These are phyloP conservation scores for Curvularia sp. DNA, from an alignment of 2,329 filamentous ascomycete species.

Conservation along the genomic window DNA sequence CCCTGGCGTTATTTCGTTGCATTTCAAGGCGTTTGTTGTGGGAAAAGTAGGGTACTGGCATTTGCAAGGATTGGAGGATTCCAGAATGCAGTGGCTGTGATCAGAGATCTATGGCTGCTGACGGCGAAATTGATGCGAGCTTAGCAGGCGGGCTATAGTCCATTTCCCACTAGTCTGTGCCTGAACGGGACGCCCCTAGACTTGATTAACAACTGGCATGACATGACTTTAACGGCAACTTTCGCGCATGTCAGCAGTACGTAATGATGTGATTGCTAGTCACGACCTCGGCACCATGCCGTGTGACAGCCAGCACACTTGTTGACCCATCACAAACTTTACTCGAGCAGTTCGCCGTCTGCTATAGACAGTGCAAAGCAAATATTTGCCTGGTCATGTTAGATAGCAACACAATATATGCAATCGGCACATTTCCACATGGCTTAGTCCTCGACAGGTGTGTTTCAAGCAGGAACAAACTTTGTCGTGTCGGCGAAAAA, in stretches of 20 bases:
- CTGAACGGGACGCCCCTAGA: not conserved
- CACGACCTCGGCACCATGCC: not conserved
- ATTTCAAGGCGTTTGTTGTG: slow-evolving; percentile 15
- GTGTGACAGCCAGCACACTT: no score
- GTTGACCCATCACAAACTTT: no score
- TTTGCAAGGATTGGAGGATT: not conserved
- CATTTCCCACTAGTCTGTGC: not conserved
- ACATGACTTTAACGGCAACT: not conserved
- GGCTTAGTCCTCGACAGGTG: not conserved
- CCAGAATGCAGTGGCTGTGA: not conserved
- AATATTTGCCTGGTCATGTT: no score
- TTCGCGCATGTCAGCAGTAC: no score
- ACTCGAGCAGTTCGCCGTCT: no score
- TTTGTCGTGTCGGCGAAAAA: not conserved
- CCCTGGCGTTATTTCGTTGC: slow-evolving; percentile 13
- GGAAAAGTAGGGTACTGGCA: slow-evolving; percentile 2
- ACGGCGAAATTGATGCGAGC: not conserved
- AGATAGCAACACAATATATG: not conserved
- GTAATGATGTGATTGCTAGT: not conserved
- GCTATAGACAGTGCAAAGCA: no score
- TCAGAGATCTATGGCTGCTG: not conserved
- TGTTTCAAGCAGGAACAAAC: not conserved
- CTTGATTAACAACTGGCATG: not conserved
- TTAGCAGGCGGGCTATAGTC: not conserved
- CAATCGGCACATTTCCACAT: not conserved